Base-by-base conservation (phyloP, 139 green algal genomes). In the Monoraphidium neglectum region DNA sequence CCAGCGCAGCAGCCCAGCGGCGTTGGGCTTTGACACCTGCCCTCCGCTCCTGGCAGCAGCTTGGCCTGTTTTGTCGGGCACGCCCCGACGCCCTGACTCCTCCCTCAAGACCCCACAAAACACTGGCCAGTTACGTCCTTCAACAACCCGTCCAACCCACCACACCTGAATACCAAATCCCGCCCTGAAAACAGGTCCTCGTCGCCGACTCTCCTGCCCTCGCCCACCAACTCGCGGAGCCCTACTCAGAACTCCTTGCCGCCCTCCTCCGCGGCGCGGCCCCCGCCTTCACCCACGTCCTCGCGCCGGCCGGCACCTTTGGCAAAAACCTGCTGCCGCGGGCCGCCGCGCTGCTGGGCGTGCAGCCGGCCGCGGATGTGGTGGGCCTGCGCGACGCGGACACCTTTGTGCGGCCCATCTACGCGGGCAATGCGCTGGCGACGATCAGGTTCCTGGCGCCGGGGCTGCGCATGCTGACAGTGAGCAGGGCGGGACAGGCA, bases 351-450 rank as follows among this genome's bases (percentile, higher is more conserved):
- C 62, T 96, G 56, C 81, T 97, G 68, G 87, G 88, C 57, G 79
- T 86, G 24, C 86, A 97, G 74, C 89, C 91, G 1, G 83, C 97
- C 15, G 90, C 82, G 26, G 94, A 98, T 61, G 92, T 97, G 0
- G 63, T 89, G 4, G 63, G 90, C 38, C 49, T 73, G 24, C 3
- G 84, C 13, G 88, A 90, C 54, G 35, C 68, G 5, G 36, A 86
- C 78, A 95, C 90, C 23, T 97, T 94, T 72, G 81, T 91, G 28
- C 82, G 86, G 38, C 93, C 93, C 12, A 94, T 97, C 28, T 98
- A 98, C 69, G 95, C 95, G 15, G 95, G 95, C 46, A 98, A 98
- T 54, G 95, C 91, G 0, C 70, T 98, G 30, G 84, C 83, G 6
- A 98, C 92, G 0, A 90, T 98, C 4, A 35, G 79, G 56, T 86